Percentiles rank a stretch among this genome's conserved stretches.
Evolutionary conservation across 2,329 filamentous ascomycete genomes (phyloP).

Genomic region (Elsinoe perseae): DNA sequence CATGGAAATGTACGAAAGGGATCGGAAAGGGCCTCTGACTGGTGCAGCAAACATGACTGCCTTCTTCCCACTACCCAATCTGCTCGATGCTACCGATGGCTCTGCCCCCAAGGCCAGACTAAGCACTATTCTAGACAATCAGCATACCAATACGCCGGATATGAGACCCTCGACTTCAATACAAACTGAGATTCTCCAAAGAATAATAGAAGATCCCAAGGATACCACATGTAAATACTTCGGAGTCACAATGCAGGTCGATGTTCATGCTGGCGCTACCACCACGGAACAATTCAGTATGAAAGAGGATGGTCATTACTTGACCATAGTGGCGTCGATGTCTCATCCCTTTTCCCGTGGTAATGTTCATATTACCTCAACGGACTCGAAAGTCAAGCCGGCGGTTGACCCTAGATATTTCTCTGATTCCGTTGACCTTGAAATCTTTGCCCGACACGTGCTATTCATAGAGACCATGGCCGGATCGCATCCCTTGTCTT

Average conservation of each 20-base stretch:
- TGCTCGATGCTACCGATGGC: conserved; percentile 14
- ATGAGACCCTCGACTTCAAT: background rate
- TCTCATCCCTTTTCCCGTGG: conserved; percentile 35
- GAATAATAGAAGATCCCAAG: conserved; percentile 19
- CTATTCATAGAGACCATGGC: conserved; percentile 35
- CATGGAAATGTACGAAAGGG: background rate
- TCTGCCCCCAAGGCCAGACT: background rate
- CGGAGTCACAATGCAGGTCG: background rate
- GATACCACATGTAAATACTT: conserved; percentile 16
- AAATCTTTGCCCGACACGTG: conserved; percentile 24
- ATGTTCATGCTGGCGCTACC: background rate
- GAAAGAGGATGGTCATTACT: conserved; percentile 20
- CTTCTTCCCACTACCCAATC: conserved; percentile 20
- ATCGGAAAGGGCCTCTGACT: conserved; percentile 17
- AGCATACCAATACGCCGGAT: background rate
- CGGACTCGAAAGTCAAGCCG: conserved; percentile 21
- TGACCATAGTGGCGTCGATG: conserved; percentile 21
- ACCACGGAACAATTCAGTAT: background rate
- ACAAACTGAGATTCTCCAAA: conserved; percentile 20
- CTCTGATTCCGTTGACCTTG: conserved; percentile 26
- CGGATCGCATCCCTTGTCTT: conserved; percentile 33
- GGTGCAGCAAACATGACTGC: conserved; percentile 19
- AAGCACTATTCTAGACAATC: background rate
- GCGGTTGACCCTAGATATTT: conserved; percentile 25
- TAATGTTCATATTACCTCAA: conserved; percentile 23